Conservation (phyloP, 495 filamentous ascomycete genomes). For the Aspergillus heteromorphus region DNA sequence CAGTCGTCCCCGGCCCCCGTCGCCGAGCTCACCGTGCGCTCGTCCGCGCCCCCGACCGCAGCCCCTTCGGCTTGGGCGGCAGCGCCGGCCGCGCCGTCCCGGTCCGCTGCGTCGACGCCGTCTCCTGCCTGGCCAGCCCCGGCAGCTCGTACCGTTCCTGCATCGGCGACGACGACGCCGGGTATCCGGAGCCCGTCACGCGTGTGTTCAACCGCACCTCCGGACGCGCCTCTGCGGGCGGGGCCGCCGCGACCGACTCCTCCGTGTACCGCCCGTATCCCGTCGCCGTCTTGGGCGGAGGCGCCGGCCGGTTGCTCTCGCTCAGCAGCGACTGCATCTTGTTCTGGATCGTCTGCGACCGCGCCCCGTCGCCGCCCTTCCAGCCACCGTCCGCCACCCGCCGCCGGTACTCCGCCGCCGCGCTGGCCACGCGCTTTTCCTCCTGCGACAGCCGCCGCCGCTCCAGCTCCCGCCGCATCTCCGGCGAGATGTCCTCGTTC, state of each 20-base stretch:
- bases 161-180: constrained; percentile 5
- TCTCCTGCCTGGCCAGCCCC: constrained; percentile 15
- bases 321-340: constrained; percentile 82
- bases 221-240: constrained; percentile 21
- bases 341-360: constrained; percentile 80
- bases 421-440: constrained; percentile 85
- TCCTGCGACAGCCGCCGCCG: constrained; percentile 77
- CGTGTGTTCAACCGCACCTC: constrained; percentile 11
- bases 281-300: constrained; percentile 66
- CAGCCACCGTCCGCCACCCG: constrained; percentile 64
- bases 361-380: constrained; percentile 36
- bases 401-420: constrained; percentile 84
- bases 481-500: constrained; percentile 71
- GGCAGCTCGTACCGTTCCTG: constrained; percentile 15
- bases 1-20: constrained; percentile 50
- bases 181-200: not conserved
- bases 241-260: constrained; percentile 31
- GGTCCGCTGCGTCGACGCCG: constrained; percentile 22
- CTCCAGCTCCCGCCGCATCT: constrained; percentile 88
- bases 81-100: constrained; percentile 37
- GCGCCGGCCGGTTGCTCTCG: constrained; percentile 60
- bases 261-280: constrained; percentile 87
- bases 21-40: constrained; percentile 19
- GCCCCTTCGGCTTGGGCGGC: constrained; percentile 57
- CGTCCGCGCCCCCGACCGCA: constrained; percentile 37